These are phyloP conservation scores for Penicillium freii DNA, from an alignment of 2,329 filamentous ascomycete genomes.

Conservation along the genomic window DNA sequence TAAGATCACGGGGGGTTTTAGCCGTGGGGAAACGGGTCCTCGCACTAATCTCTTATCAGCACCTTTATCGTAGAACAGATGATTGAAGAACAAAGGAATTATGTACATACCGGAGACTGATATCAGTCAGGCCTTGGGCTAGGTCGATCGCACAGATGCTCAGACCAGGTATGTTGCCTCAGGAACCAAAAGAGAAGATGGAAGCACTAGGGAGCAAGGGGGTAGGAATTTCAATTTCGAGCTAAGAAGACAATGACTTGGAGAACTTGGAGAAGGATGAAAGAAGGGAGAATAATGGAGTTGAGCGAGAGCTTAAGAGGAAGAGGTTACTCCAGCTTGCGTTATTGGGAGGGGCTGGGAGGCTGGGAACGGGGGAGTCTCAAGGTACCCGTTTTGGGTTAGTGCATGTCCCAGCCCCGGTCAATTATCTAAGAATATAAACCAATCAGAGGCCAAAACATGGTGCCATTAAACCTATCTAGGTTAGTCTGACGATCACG, in stretches of 20 bases:
- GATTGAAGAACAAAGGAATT: constrained; percentile 9
- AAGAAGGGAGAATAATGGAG: constrained; percentile 14
- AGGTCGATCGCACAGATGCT: constrained; percentile 7
- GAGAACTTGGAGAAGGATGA: constrained; percentile 3
- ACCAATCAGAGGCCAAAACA: constrained; percentile 11
- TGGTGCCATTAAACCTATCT: background rate
- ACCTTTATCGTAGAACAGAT: constrained; percentile 8
- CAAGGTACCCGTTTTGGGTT: constrained; percentile 10
- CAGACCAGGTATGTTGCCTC: constrained; percentile 4
- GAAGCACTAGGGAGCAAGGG: background rate
- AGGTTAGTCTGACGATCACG: constrained; percentile 21
- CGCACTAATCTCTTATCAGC: constrained; percentile 21
- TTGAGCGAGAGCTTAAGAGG: constrained; percentile 21
- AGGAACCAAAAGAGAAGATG: constrained; percentile 2
- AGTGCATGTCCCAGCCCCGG: constrained; percentile 18
- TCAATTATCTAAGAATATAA: constrained; percentile 15
- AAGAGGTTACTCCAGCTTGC: constrained; percentile 16
- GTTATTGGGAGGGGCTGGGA: constrained; percentile 22
- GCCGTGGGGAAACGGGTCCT: constrained; percentile 20
- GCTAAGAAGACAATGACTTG: constrained; percentile 5
- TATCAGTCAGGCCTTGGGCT: background rate
- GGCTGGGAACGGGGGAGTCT: constrained; percentile 26
- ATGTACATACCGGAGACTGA: constrained; percentile 28
- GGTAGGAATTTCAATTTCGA: background rate
- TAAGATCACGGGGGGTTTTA: constrained; percentile 13